Conservation (phyloP, 2,329 filamentous ascomycete genomes). For the Diaporthe helianthi region DNA sequence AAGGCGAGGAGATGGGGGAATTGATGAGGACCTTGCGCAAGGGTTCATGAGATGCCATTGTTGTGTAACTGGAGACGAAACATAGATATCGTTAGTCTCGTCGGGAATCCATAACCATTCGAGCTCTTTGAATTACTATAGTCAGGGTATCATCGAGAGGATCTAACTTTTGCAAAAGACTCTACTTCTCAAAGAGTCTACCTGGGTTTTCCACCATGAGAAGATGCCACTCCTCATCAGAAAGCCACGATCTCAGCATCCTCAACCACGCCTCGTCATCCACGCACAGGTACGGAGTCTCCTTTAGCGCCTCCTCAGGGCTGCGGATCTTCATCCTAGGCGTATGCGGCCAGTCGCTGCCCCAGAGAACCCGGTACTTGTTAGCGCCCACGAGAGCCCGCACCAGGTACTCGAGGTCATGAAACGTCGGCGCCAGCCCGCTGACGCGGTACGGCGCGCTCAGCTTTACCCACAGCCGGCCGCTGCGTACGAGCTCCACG, state of each 20-base stretch:
- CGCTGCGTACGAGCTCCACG: slow-evolving; percentile 42
- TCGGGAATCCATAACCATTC: too few species aligned
- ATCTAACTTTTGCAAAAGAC: background rate
- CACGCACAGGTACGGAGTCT: slow-evolving; percentile 40
- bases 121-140: background rate
- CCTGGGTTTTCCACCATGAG: slow-evolving; percentile 3
- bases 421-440: slow-evolving; percentile 41
- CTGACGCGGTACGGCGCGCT: slow-evolving; percentile 48
- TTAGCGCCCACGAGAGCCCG: slow-evolving; percentile 44
- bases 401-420: slow-evolving; percentile 43
- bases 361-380: slow-evolving; percentile 44
- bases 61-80: background rate
- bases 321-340: slow-evolving; percentile 47
- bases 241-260: slow-evolving; percentile 38
- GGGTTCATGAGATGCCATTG: background rate
- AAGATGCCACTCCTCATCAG: slow-evolving; percentile 29
- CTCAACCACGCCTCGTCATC: slow-evolving; percentile 39
- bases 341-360: slow-evolving; percentile 50
- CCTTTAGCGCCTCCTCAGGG: slow-evolving; percentile 43
- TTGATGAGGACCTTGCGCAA: background rate
- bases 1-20: background rate
- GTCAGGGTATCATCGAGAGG: background rate
- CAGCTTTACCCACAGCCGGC: slow-evolving; percentile 47
- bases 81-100: too few species aligned
- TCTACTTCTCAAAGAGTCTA: background rate